Conservation (phyloP, 1,284 basidiomycete genomes). For the Limonomyces culmigenus region DNA sequence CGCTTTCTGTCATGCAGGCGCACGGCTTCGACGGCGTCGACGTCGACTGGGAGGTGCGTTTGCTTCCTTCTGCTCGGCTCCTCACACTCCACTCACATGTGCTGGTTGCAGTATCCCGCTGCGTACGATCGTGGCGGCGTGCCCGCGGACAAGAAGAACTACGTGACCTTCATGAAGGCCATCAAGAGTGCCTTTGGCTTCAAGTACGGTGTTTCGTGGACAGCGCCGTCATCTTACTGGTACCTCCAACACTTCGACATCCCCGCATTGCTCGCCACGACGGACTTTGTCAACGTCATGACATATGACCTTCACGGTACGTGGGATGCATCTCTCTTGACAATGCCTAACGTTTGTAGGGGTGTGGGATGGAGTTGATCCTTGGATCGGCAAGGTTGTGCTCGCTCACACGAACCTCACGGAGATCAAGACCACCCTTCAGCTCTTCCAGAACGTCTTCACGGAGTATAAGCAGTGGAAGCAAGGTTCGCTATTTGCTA, state of each 20-base stretch:
- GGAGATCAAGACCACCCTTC: conserved; percentile 6
- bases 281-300: conserved; percentile 11
- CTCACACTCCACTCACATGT: no score
- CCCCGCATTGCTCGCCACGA: conserved; percentile 8
- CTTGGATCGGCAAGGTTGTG: conserved; percentile 2
- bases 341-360: no score
- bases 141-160: not conserved
- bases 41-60: not conserved
- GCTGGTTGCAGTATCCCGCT: no score
- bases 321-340: no score
- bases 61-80: no score
- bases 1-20: not conserved
- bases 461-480: no score
- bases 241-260: conserved; percentile 16
- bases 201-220: not conserved
- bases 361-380: conserved; percentile 8
- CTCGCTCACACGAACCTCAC: conserved; percentile 11
- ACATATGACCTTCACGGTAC: no score
- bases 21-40: not conserved
- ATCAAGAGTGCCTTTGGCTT: not conserved
- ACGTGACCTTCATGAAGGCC: not conserved
- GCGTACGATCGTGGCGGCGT: not conserved
- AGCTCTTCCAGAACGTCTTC: conserved; percentile 6
- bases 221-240: not conserved
- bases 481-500: no score